A percentile compares a stretch with the other conserved stretches of the same genome.
phyloP scores from a whole-genome alignment of 1,139 yeast genomes.

The Yamadazyma dendronema region DNA sequence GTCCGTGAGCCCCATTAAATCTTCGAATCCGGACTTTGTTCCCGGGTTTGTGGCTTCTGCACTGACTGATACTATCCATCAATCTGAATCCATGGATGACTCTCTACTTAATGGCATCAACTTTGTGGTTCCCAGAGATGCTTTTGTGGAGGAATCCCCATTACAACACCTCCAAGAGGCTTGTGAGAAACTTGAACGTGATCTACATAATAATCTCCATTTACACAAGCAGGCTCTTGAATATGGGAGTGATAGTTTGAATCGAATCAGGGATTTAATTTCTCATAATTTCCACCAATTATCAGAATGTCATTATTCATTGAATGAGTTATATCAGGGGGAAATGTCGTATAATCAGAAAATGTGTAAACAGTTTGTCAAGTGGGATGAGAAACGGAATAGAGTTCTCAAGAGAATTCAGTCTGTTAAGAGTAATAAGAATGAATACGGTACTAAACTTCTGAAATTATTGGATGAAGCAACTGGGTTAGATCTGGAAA shows the following conservation, averaged over 20 bases:
- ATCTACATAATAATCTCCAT: slow-evolving; percentile 21
- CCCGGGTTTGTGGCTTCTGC: too few relatives aligned
- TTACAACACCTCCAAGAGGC: slow-evolving; percentile 29
- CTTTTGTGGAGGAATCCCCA: slow-evolving; percentile 17
- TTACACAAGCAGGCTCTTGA: slow-evolving; percentile 25
- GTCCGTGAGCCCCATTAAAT: too few relatives aligned
- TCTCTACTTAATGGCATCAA: too few relatives aligned
- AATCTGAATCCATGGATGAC: slow-evolving; percentile 10
- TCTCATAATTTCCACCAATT: slow-evolving; percentile 31
- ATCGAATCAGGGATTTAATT: slow-evolving; percentile 27
- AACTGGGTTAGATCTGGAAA: slow-evolving; percentile 38
- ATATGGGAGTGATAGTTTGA: slow-evolving; percentile 33
- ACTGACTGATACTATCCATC: not conserved
- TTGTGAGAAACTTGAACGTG: slow-evolving; percentile 18
- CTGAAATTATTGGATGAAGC: slow-evolving; percentile 35
- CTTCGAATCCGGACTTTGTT: too few relatives aligned
- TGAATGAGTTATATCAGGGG: slow-evolving; percentile 47
- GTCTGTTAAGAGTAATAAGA: slow-evolving; percentile 40
- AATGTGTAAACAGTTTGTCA: slow-evolving; percentile 34
- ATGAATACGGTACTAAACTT: slow-evolving; percentile 47
- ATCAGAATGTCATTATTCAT: slow-evolving; percentile 44
- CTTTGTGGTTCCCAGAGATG: not conserved
- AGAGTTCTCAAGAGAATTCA: slow-evolving; percentile 35
- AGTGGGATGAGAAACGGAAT: slow-evolving; percentile 45
- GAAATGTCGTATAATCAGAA: slow-evolving; percentile 32